Evolutionary conservation across 257 asterid species (phyloP).

Genomic region (Scutellaria galericulata): DNA sequence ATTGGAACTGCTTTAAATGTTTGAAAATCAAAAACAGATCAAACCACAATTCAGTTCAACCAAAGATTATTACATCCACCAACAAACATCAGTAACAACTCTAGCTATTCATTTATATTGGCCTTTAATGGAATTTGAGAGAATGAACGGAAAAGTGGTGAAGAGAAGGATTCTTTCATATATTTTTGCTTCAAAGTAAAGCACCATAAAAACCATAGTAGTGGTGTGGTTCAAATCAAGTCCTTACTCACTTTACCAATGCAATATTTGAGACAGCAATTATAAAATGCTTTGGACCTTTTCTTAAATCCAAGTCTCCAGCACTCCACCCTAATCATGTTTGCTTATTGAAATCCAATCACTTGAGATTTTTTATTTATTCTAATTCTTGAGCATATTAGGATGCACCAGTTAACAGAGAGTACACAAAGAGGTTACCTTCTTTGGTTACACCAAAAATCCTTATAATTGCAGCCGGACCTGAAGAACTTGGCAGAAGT

Average conservation of each 20-base stretch:
- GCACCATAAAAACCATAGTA: neutral
- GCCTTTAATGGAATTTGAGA: neutral
- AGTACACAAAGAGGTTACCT: conserved; percentile 54
- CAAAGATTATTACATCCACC: neutral
- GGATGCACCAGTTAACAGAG: neutral
- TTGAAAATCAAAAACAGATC: conserved; percentile 1
- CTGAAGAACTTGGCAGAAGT: conserved; percentile 70
- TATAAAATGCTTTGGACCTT: conserved; percentile 8
- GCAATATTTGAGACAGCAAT: conserved; percentile 12
- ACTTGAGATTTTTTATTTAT: neutral
- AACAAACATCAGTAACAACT: neutral
- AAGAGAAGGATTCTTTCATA: neutral
- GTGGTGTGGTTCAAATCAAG: neutral
- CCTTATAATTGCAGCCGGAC: conserved; percentile 85
- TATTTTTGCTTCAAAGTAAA: neutral
- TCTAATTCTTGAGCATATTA: neutral
- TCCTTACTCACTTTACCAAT: neutral
- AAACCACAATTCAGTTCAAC: neutral
- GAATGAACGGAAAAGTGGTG: neutral
- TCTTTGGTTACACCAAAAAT: conserved; percentile 90
- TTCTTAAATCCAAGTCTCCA: conserved; percentile 11
- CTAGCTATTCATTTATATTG: neutral
- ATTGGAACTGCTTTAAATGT: neutral
- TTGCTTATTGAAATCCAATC: neutral
- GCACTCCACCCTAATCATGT: conserved; percentile 1